Conservation (phyloP, 495 filamentous ascomycete genomes). For the Trichocladium uniseriatum region DNA sequence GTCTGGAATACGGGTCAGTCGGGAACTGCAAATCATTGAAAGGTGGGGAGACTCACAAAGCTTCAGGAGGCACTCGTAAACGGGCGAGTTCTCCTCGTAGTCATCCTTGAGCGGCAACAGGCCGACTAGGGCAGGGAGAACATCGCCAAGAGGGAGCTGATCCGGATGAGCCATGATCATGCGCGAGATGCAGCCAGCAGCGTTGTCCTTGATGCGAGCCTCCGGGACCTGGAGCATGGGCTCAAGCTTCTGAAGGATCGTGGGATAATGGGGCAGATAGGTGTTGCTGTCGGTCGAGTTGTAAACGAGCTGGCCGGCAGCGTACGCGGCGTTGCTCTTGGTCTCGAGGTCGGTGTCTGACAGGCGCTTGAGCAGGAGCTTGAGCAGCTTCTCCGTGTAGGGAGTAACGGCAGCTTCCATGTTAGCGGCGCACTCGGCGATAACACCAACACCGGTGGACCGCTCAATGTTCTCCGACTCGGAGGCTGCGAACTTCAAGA, state of each 20-base stretch:
- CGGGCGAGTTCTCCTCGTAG: constrained; percentile 90
- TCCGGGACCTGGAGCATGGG: constrained; percentile 65
- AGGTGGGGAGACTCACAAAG: constrained; percentile 53
- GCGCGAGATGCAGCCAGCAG: constrained; percentile 81
- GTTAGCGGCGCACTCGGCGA: constrained; percentile 81
- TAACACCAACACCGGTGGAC: constrained; percentile 76
- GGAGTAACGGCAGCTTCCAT: constrained; percentile 73
- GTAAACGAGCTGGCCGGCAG: constrained; percentile 70
- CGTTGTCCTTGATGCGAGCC: constrained; percentile 81
- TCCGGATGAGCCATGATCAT: constrained; percentile 83
- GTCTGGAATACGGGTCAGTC: constrained; percentile 41
- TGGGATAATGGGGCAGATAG: constrained; percentile 61
- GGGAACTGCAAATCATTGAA: background rate
- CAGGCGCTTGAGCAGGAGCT: constrained; percentile 76
- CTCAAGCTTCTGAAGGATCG: constrained; percentile 76
- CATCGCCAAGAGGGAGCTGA: constrained; percentile 65
- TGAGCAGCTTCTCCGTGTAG: constrained; percentile 64
- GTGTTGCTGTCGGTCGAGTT: constrained; percentile 63
- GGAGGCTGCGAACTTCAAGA: constrained; percentile 79
- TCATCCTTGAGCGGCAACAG: constrained; percentile 87
- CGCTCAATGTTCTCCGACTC: constrained; percentile 72
- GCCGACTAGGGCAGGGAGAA: constrained; percentile 68
- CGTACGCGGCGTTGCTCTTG: constrained; percentile 90
- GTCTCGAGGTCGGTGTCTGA: constrained; percentile 85
- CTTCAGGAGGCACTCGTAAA: constrained; percentile 78